Base-by-base conservation (phyloP, 768 basidiomycete species). In the Suillus brevipes region DNA sequence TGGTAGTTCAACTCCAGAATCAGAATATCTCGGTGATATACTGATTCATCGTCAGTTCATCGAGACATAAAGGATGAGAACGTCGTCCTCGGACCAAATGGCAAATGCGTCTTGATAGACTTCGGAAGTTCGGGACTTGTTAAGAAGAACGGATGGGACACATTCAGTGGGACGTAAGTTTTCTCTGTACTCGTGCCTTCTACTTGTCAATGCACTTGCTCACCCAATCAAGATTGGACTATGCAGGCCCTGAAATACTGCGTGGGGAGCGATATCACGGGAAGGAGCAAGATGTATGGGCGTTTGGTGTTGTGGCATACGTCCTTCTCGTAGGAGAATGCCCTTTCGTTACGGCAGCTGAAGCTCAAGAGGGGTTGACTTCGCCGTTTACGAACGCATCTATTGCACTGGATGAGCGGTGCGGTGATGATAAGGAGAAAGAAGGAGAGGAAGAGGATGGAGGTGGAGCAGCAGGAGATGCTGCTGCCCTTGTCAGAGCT, bases 11-110 rank as follows among this genome's bases (percentile, higher is more conserved):
- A 47, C 31, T 47, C 20, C 28, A 38, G 13, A 25, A 50, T 60
- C 12, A 38, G 13, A 25, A 50, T 60, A 10, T 43, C 60, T 61
- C 23, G 60, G 57, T 59, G 61, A 50, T 49, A 40, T 57, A 49
- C 45, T 69, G 62, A 60, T 47, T 56, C 62, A 34, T 56, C 25
- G 12, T 6, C 68, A 93, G 92, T 99, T 12, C 97, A 99, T 77
- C 92, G 97, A 61, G 97, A 99, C 72, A 89, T 99, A 77, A 99
- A 99, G 78, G 97, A 99, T 71, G 97, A 99, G 77, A 97, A 98
- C 74, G 91, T 95, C 18, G 89, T 95, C 43, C 83, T 95, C 50
- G 92, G 91, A 9, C 87, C 89, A 18, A 78, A 85, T 53, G 95
- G 93, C 37, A 87, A 85, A 73, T 95, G 93, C 74, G 89, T 98